Conservation (phyloP, 805 yeast species). For the Isabelozyma rhagii region DNA sequence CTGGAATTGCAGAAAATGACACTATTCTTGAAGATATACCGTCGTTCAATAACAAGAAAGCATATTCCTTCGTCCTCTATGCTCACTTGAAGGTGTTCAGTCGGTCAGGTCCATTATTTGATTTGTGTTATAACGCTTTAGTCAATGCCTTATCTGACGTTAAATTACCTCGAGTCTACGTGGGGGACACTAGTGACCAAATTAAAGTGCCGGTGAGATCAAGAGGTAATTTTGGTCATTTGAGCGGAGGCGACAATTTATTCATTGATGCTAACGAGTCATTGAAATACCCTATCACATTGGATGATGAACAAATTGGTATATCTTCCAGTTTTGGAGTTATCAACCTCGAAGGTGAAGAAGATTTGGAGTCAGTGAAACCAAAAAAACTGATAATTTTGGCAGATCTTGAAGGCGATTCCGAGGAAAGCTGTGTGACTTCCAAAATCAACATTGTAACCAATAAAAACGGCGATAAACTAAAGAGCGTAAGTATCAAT, state of each 20-base stretch:
- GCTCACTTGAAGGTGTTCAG: conserved; percentile 77
- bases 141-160: conserved; percentile 58
- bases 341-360: conserved; percentile 34
- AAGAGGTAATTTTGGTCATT: conserved; percentile 50
- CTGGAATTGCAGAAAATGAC: conserved; percentile 17
- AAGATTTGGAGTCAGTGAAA: conserved; percentile 27
- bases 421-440: conserved; percentile 64
- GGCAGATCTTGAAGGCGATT: conserved; percentile 80
- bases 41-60: conserved; percentile 7
- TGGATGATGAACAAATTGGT: conserved; percentile 39
- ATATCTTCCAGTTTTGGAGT: conserved; percentile 60
- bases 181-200: conserved; percentile 60
- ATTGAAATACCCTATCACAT: conserved; percentile 29
- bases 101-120: conserved; percentile 78
- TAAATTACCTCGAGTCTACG: conserved; percentile 62
- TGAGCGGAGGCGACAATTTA: conserved; percentile 34
- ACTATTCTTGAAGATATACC: conserved; percentile 19
- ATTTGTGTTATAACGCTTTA: conserved; percentile 68
- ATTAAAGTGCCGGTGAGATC: conserved; percentile 51
- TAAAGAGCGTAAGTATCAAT: conserved; percentile 18
- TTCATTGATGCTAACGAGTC: conserved; percentile 49
- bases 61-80: conserved; percentile 50
- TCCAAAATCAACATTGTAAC: conserved; percentile 51
- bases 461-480: conserved; percentile 10
- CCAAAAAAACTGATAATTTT: conserved; percentile 41